Evolutionary conservation across 257 asterid genomes (phyloP), one percentile per base, ranked within the genome.

Genomic region (Pogostemon cablin): DNA sequence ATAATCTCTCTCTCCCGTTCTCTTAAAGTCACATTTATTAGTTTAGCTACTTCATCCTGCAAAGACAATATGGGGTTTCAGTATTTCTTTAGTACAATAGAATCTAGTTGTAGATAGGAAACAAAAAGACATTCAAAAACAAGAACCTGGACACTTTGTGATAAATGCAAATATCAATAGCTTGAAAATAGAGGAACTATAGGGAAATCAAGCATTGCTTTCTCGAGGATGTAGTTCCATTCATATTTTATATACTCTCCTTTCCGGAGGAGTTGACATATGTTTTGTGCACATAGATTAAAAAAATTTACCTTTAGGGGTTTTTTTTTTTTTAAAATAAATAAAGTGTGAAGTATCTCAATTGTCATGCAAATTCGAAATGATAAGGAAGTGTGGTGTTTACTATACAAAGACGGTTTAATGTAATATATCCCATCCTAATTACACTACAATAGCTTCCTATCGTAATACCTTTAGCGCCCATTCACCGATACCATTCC

Each of bases 41-140:
- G 98, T 63, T 80, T 87, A 70, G 86, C 86, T 59, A 93, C 95
- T 82, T 93, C 99, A 77, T 85, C 89, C 98, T 93, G 87, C 81
- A 79, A 63, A 71, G 9, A 44, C 41, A 60, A 49, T 35, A 48
- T 47, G 6, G 62, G 12, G 39, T 64, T 44, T 38, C n/a, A 52
- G 57, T 50, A 41, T 62, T 65, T 42, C 55, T 11, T 38, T 52
- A 38, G 53, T 44, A 50, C 8, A 54, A 34, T 12, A 37, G 35
- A 49, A 37, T 34, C 11, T 41, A 6, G 7, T 9, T 15, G 9
- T 11, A 53, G 32, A 25, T 2, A 9, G 34, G 57, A 12, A 15
- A 3, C 5, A 15, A 52, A 52, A 9, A 12, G 56, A 52, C 2
- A 50, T n/a, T n/a, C 15, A 10, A 11, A 47, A n/a, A 47, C 52